Evolutionary conservation across 345 rosid genomes (phyloP).

Genomic region (Citrus hindsii): DNA sequence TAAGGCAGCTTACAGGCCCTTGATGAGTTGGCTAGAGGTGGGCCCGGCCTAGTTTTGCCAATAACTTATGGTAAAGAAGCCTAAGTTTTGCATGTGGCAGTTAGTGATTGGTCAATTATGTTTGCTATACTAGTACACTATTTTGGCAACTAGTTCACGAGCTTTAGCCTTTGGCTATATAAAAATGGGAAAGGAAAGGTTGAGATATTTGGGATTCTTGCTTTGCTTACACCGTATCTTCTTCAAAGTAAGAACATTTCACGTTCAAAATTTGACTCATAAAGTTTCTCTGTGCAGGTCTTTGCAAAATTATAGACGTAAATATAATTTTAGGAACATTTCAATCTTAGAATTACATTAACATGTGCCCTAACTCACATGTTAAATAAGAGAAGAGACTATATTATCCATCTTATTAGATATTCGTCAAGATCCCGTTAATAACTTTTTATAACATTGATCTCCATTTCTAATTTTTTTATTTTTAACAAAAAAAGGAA

Average conservation of each 20-base stretch:
- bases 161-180: no score
- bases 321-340: not conserved
- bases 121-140: not conserved
- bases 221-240: not conserved
- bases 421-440: no score
- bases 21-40: not conserved
- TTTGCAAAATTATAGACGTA: no score
- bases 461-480: not conserved
- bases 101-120: conserved; percentile 1
- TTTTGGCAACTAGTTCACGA: not conserved
- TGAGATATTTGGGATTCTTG: not conserved
- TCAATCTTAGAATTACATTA: not conserved
- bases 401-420: not conserved
- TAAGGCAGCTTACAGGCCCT: not conserved
- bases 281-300: no score
- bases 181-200: no score
- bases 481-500: no score
- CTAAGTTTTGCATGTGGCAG: not conserved
- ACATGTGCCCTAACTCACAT: not conserved
- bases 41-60: not conserved
- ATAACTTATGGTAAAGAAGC: not conserved
- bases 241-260: not conserved
- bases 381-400: not conserved
- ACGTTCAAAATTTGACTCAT: no score
- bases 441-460: not conserved